Evolutionary conservation across 176 grass and related monocot genomes (phyloP), one percentile per base, ranked within the genome.

Genomic region (Rhynchospora breviuscula): DNA sequence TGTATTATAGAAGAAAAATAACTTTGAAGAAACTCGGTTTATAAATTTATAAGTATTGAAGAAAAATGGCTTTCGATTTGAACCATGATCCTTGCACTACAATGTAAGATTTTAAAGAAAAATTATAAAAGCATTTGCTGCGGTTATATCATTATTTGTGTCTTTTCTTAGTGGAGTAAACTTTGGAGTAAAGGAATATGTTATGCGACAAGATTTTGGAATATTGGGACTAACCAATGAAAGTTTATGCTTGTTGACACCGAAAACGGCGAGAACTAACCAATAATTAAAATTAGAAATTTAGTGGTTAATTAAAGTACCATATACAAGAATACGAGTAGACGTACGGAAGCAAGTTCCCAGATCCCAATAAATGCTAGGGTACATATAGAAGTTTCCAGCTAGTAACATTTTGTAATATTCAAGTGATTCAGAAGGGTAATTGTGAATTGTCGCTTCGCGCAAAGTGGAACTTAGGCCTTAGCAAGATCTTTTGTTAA

Each of bases 111-210:
- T 56, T 56, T 54, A 40, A 40, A 77, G 49, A 56, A 56, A 77
- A 31, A 76, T 56, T 31, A 10, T 52, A 52, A 77, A 77, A 77
- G 49, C 73, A 77, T 56, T 56, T 13, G 22, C 73, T 31, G 21
- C 7, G 15, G 49, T 77, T 77, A 56, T 56, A 77, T 77, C 49
- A 56, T 21, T 76, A 12, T 40, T 77, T 77, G 49, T 53, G 5
- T 49, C 1, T 77, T 77, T 56, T 56, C 73, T 77, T 77, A 77
- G 73, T 77, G 49, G 49, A 17, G 73, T 77, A 18, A 33, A 26
- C 73, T 77, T 77, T 77, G 47, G 73, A 77, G 73, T 77, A 31
- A 77, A 77, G 73, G 73, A 17, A 29, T 29, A 33, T 31, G 12
- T 54, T 56, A 17, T 76, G 5, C 7, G 49, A 54, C 22, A 43